phyloP scores from a whole-genome alignment of 192 early-diverging fungal genomes.

The Cetraspora pellucida region DNA sequence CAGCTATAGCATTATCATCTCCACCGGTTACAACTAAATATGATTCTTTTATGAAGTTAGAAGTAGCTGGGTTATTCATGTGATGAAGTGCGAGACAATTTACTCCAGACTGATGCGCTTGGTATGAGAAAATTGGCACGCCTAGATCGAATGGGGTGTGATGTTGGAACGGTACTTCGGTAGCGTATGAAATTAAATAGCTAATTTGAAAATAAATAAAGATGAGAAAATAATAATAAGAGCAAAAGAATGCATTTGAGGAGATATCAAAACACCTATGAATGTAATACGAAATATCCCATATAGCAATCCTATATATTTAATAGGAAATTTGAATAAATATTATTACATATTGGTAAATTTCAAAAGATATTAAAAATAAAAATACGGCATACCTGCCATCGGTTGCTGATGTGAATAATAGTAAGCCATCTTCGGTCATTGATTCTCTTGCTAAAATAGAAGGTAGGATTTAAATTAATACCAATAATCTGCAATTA shows the following conservation, averaged over 20 bases:
- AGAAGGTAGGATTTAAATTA: background rate
- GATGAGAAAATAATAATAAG: background rate
- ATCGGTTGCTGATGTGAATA: conserved; percentile 61
- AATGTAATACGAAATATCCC: conserved; percentile 48
- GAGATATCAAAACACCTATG: conserved; percentile 30
- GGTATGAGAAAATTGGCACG: conserved; percentile 39
- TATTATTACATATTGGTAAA: background rate
- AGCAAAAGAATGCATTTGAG: conserved; percentile 11
- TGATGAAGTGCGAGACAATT: conserved; percentile 60
- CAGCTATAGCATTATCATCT: conserved; percentile 69
- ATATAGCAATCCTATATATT: conserved; percentile 48
- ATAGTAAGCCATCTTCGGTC: conserved; percentile 40
- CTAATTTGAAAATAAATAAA: conserved; percentile 21
- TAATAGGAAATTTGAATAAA: background rate
- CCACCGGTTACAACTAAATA: conserved; percentile 68
- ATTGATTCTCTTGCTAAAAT: conserved; percentile 19
- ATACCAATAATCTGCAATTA: background rate
- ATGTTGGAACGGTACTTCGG: background rate
- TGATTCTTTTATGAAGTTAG: background rate
- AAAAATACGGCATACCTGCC: conserved; percentile 40
- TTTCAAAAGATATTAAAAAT: conserved; percentile 8
- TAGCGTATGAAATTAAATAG: conserved; percentile 2
- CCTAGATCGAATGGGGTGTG: background rate
- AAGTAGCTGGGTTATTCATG: conserved; percentile 25
- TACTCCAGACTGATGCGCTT: conserved; percentile 71